phyloP scores from a whole-genome alignment of 2,329 filamentous ascomycete genomes.

The Aspergillus terreus region DNA sequence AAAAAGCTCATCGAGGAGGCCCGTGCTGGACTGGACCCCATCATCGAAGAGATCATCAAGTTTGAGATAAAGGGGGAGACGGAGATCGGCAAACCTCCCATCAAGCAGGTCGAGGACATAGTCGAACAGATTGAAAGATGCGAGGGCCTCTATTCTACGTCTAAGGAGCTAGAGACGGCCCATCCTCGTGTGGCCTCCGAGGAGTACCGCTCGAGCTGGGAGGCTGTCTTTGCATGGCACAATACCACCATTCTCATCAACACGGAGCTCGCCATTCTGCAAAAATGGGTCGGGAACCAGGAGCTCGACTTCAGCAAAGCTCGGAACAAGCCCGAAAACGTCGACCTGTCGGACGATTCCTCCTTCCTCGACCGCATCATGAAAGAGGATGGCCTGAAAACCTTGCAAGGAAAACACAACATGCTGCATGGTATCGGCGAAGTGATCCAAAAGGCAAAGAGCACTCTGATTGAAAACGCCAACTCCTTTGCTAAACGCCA shows the following conservation, averaged over 20 bases:
- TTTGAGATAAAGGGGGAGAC: constrained; percentile 94
- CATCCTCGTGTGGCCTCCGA: constrained; percentile 74
- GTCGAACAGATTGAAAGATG: constrained; percentile 87
- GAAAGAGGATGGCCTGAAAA: constrained; percentile 93
- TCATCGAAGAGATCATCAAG: constrained; percentile 82
- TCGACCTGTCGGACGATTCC: constrained; percentile 78
- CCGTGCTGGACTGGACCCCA: constrained; percentile 66
- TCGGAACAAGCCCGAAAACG: constrained; percentile 63
- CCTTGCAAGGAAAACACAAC: constrained; percentile 75
- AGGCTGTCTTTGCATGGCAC: constrained; percentile 91
- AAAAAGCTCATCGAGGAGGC: constrained; percentile 83
- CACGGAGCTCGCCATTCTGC: constrained; percentile 83
- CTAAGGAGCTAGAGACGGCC: constrained; percentile 66
- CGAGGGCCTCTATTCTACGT: constrained; percentile 80
- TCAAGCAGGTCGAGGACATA: constrained; percentile 85
- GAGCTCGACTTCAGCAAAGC: constrained; percentile 85
- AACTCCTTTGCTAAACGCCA: constrained; percentile 82
- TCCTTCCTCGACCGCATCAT: constrained; percentile 92
- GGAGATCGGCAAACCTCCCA: constrained; percentile 81
- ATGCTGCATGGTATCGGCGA: constrained; percentile 79
- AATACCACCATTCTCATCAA: constrained; percentile 97
- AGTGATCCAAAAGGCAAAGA: constrained; percentile 91
- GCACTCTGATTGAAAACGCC: constrained; percentile 81
- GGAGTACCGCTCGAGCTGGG: constrained; percentile 75
- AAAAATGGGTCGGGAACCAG: constrained; percentile 95